Conservation (phyloP, 2,329 filamentous ascomycete species). For the Fusarium sp. region DNA sequence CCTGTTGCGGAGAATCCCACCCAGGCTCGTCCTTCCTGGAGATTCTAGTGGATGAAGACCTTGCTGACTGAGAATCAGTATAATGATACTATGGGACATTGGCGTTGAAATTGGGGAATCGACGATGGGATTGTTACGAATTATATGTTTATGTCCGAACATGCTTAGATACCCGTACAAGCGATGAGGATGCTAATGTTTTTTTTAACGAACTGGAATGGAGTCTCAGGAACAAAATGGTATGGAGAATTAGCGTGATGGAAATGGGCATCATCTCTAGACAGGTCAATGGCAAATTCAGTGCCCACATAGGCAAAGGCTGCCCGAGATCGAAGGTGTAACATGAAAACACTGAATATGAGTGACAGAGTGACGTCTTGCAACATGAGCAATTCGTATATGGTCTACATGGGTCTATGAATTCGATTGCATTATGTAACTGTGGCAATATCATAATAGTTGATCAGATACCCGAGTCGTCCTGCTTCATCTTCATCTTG, state of each 20-base stretch:
- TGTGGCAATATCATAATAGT: not conserved
- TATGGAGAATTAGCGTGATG: constrained; percentile 1
- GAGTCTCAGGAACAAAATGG: constrained; percentile 17
- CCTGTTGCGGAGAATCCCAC: constrained; percentile 54
- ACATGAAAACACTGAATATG: not conserved
- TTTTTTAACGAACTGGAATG: constrained; percentile 16
- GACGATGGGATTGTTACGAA: constrained; percentile 19
- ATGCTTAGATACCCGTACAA: constrained; percentile 44
- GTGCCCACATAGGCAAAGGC: not conserved
- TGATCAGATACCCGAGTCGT: constrained; percentile 34
- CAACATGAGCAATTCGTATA: not conserved
- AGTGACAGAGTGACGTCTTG: not conserved
- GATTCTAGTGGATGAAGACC: constrained; percentile 43
- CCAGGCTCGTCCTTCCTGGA: constrained; percentile 49
- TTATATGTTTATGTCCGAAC: constrained; percentile 31
- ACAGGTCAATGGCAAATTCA: not conserved
- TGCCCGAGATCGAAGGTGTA: not conserved
- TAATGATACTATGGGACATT: constrained; percentile 19
- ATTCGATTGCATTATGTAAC: not conserved
- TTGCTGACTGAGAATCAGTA: constrained; percentile 40
- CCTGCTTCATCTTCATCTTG: constrained; percentile 25
- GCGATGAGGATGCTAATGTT: constrained; percentile 17
- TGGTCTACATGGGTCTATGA: constrained; percentile 8
- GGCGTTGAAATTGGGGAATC: constrained; percentile 18
- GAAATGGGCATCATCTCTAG: constrained; percentile 9